Conservation (phyloP, 768 basidiomycete species). For the Hortiboletus campestris region DNA sequence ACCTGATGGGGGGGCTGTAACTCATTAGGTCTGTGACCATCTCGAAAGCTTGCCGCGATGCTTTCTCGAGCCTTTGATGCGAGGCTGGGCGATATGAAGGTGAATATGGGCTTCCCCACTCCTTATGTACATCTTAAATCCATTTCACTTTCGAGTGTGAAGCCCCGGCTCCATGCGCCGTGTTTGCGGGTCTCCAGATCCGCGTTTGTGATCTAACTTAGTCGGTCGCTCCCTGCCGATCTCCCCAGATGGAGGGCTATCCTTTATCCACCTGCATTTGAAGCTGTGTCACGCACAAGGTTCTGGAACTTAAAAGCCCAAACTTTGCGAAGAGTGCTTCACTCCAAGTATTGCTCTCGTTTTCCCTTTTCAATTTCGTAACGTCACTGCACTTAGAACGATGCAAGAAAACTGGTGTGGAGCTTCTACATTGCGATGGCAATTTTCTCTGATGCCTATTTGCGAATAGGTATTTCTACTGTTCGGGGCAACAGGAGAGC, state of each 20-base stretch:
- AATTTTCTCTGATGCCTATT: not conserved
- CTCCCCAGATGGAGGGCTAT: not conserved
- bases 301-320: conserved; percentile 9
- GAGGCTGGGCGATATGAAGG: not conserved
- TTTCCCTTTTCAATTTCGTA: not conserved
- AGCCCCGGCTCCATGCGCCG: not conserved
- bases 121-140: not conserved
- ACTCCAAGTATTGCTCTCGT: not conserved
- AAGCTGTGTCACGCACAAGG: conserved; percentile 14
- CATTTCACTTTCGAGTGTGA: not conserved
- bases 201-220: not conserved
- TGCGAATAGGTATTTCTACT: not conserved
- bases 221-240: not conserved
- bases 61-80: not conserved
- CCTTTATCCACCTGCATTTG: not conserved
- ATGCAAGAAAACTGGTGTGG: conserved; percentile 17
- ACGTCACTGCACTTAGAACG: not conserved
- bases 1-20: not conserved
- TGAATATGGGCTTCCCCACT: not conserved
- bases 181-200: not conserved
- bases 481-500: not conserved
- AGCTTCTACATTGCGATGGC: not conserved
- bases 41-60: not conserved
- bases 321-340: not conserved
- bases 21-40: not conserved